Evolutionary conservation across 768 basidiomycete genomes (phyloP).

Genomic region (Cyathus striatus): DNA sequence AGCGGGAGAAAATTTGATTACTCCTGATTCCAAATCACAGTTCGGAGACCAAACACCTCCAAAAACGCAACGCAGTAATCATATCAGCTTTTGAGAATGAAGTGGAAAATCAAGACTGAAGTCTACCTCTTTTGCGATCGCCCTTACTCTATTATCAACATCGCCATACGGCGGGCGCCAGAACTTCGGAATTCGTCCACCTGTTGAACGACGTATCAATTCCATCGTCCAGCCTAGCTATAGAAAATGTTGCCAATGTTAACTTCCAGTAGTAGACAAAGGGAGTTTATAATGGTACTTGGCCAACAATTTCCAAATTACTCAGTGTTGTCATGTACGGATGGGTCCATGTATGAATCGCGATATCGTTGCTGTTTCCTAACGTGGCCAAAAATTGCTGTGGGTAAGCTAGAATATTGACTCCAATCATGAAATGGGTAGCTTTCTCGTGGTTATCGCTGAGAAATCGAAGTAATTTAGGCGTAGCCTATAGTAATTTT

Average conservation of each 20-base stretch:
- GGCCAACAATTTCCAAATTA: slow-evolving; percentile 64
- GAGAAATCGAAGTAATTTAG: slow-evolving; percentile 61
- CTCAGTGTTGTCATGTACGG: slow-evolving; percentile 77
- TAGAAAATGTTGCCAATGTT: slow-evolving; percentile 1
- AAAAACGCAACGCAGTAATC: neutral
- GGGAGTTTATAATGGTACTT: slow-evolving; percentile 28
- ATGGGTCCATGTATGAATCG: slow-evolving; percentile 66
- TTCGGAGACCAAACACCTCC: slow-evolving; percentile 70
- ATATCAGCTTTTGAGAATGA: neutral
- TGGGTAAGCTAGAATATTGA: slow-evolving; percentile 61
- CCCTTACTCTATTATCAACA: slow-evolving; percentile 74
- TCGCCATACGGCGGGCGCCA: slow-evolving; percentile 93
- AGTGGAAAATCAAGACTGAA: too few species aligned
- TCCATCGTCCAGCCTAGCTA: slow-evolving; percentile 78
- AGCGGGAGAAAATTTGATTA: slow-evolving; percentile 24
- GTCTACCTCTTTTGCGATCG: slow-evolving; percentile 80
- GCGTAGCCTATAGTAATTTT: slow-evolving; percentile 26
- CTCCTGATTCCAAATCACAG: slow-evolving; percentile 93
- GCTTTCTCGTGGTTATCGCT: slow-evolving; percentile 56
- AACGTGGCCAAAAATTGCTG: slow-evolving; percentile 51
- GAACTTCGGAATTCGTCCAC: slow-evolving; percentile 62
- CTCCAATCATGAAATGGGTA: slow-evolving; percentile 89
- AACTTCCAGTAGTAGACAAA: neutral
- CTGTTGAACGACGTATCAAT: slow-evolving; percentile 75
- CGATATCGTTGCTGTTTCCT: slow-evolving; percentile 38